Percentiles rank a stretch among this genome's conserved stretches.
Evolutionary conservation across 345 rosid species (phyloP).

Genomic region (Iberis pinnata): DNA sequence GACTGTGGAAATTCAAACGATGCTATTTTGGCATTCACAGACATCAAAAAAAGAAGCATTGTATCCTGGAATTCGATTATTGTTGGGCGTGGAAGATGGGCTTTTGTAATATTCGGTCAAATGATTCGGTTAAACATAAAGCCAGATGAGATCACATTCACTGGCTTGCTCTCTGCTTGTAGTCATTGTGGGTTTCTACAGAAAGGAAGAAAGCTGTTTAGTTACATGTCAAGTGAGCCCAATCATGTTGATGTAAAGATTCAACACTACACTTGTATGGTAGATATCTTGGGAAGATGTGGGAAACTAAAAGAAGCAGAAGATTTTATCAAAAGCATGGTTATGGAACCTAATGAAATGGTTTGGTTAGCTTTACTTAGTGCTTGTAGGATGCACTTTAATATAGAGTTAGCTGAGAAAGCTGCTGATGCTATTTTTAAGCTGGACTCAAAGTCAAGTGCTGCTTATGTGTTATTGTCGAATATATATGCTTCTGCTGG

Average conservation of each 20-base stretch:
- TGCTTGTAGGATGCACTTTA: slow-evolving; percentile 55
- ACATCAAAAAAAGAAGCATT: slow-evolving; percentile 35
- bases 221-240: slow-evolving; percentile 34
- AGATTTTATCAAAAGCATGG: slow-evolving; percentile 44
- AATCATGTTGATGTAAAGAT: slow-evolving; percentile 31
- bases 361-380: slow-evolving; percentile 72
- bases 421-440: slow-evolving; percentile 42
- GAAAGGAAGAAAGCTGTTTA: slow-evolving; percentile 52
- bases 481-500: slow-evolving; percentile 61
- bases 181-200: slow-evolving; percentile 58
- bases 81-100: slow-evolving; percentile 49
- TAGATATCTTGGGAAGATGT: slow-evolving; percentile 56
- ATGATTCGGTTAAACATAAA: slow-evolving; percentile 49
- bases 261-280: slow-evolving; percentile 72
- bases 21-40: slow-evolving; percentile 41
- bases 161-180: slow-evolving; percentile 77
- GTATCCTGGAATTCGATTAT: slow-evolving; percentile 71
- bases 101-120: slow-evolving; percentile 39
- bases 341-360: slow-evolving; percentile 41
- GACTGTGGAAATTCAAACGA: slow-evolving; percentile 46
- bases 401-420: slow-evolving; percentile 55
- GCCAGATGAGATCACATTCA: slow-evolving; percentile 71
- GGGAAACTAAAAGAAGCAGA: slow-evolving; percentile 66
- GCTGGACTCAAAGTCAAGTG: slow-evolving; percentile 49
- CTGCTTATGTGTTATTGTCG: slow-evolving; percentile 51